Conservation (phyloP, 208 protist species). For the Leishmania tarentolae region DNA sequence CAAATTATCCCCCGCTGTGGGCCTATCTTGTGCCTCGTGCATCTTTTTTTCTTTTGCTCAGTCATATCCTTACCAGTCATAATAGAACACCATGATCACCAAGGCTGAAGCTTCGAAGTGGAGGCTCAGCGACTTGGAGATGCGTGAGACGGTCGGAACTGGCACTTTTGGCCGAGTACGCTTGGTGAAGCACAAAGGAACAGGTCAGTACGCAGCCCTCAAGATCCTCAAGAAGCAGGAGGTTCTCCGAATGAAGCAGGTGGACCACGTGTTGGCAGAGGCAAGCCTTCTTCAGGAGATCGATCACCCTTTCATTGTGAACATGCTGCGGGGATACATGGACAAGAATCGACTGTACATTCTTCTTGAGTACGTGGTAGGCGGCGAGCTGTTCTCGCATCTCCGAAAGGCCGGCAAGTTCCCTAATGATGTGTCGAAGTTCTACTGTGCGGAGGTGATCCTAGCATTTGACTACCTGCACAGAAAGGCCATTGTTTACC, state of each 20-base stretch:
- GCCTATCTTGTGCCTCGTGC: background rate
- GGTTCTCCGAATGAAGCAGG: constrained; percentile 90
- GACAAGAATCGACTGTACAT: constrained; percentile 94
- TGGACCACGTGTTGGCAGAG: constrained; percentile 94
- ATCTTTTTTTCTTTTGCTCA: background rate
- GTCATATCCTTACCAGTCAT: background rate
- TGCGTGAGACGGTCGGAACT: constrained; percentile 91
- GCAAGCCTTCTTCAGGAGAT: constrained; percentile 93
- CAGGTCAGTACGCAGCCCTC: constrained; percentile 83
- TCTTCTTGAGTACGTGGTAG: constrained; percentile 94
- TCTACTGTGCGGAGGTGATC: constrained; percentile 92
- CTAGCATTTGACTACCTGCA: constrained; percentile 90
- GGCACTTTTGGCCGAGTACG: constrained; percentile 95
- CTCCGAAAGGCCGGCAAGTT: constrained; percentile 92
- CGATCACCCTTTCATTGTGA: constrained; percentile 95
- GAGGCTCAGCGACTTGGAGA: constrained; percentile 90
- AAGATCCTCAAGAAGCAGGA: constrained; percentile 94
- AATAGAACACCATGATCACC: constrained; percentile 43
- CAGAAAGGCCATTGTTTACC: constrained; percentile 81
- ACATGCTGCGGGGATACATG: constrained; percentile 96
- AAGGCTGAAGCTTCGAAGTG: constrained; percentile 71
- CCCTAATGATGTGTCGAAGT: constrained; percentile 91
- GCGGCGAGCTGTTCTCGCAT: constrained; percentile 92
- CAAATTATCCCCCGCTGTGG: background rate
- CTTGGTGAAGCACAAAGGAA: constrained; percentile 86